Conservation (phyloP, 1,139 yeast species). For the Magnusiomyces fungicola region DNA sequence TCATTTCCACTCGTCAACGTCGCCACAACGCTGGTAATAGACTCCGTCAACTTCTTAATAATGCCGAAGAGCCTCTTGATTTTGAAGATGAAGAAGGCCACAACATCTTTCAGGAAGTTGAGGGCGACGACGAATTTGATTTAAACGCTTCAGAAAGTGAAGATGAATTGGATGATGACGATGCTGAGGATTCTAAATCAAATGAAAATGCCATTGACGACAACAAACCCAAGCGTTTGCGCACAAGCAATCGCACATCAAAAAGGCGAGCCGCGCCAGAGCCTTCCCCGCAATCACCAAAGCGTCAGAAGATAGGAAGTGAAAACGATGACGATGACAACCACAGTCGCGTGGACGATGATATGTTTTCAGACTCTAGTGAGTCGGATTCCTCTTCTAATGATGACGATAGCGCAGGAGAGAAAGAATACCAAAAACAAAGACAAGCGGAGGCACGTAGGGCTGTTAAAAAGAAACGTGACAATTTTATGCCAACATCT, state of each 20-base stretch:
- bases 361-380: slow-evolving; percentile 29
- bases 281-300: slow-evolving; percentile 1
- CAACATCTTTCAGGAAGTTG: slow-evolving; percentile 76
- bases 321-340: not conserved
- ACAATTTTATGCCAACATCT: slow-evolving; percentile 11
- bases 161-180: slow-evolving; percentile 20
- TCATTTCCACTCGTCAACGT: slow-evolving; percentile 58
- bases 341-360: slow-evolving; percentile 27
- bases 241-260: slow-evolving; percentile 8
- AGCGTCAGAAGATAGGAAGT: slow-evolving; percentile 12
- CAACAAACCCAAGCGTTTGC: not conserved
- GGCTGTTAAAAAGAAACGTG: slow-evolving; percentile 19
- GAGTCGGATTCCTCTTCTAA: slow-evolving; percentile 24
- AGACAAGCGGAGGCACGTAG: slow-evolving; percentile 26
- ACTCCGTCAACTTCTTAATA: slow-evolving; percentile 59
- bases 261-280: not conserved
- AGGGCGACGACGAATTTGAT: slow-evolving; percentile 70
- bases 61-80: slow-evolving; percentile 44
- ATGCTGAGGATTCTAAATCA: slow-evolving; percentile 16
- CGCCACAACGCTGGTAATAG: slow-evolving; percentile 90
- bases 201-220: not conserved
- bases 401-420: slow-evolving; percentile 34
- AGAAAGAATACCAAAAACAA: slow-evolving; percentile 25
- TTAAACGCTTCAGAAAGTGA: slow-evolving; percentile 32
- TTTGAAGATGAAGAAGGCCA: slow-evolving; percentile 60